Percentiles rank a stretch among this genome's conserved stretches.
These are phyloP conservation scores for Conoideocrella luteorostrata DNA, from an alignment of 2,329 filamentous ascomycete species.

Conservation along the genomic window DNA sequence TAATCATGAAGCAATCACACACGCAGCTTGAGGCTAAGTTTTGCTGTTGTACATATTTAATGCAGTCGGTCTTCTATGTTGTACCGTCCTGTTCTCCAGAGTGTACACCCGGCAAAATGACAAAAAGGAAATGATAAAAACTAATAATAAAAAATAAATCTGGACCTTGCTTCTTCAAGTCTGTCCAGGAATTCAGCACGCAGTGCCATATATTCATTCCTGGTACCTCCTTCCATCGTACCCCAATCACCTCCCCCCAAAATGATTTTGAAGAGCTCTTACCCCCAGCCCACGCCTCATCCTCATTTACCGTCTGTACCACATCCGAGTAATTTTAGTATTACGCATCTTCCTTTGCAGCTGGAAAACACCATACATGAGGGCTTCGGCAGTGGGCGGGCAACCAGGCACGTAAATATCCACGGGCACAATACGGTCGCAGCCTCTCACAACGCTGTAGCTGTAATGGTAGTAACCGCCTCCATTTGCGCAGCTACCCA, in stretches of 20 bases:
- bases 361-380: slow-evolving; percentile 67
- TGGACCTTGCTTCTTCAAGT: neutral
- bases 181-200: too few relatives aligned
- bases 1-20: too few relatives aligned
- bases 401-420: slow-evolving; percentile 77
- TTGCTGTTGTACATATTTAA: neutral
- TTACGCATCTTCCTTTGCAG: slow-evolving; percentile 70
- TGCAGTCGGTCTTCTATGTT: neutral
- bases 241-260: too few relatives aligned
- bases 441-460: slow-evolving; percentile 69
- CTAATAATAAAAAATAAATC: neutral
- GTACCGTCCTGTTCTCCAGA: neutral
- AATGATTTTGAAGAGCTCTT: too few relatives aligned
- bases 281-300: neutral
- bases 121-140: neutral
- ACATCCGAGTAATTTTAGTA: slow-evolving; percentile 49
- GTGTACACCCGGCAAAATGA: neutral
- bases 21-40: too few relatives aligned
- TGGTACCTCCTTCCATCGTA: too few relatives aligned
- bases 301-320: slow-evolving; percentile 47
- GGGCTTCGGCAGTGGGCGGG: slow-evolving; percentile 54
- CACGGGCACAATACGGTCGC: slow-evolving; percentile 71
- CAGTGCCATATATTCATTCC: too few relatives aligned
- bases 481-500: slow-evolving; percentile 80
- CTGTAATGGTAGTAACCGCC: slow-evolving; percentile 85